These are phyloP conservation scores for Dothistroma pini DNA, from an alignment of 2,329 filamentous ascomycete genomes.

Conservation along the genomic window DNA sequence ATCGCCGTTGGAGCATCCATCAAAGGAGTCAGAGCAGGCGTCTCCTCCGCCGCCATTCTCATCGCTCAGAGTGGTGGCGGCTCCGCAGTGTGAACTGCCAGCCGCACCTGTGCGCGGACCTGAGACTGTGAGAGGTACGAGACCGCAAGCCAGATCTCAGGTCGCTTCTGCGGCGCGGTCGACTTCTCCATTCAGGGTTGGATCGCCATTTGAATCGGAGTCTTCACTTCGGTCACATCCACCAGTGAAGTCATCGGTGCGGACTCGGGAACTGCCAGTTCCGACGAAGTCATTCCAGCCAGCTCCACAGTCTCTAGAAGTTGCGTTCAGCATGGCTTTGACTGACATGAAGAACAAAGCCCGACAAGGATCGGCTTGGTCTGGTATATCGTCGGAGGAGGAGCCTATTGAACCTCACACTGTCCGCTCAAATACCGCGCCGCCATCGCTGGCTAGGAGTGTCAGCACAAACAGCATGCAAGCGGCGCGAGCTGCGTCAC, in stretches of 20 bases:
- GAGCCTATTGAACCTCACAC: background rate
- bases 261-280: background rate
- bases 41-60: background rate
- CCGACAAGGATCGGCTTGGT: background rate
- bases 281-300: background rate
- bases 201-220: background rate
- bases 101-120: background rate
- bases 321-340: constrained; percentile 4
- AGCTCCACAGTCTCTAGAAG: background rate
- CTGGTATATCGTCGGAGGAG: constrained; percentile 3
- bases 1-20: constrained; percentile 11
- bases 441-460: constrained; percentile 7
- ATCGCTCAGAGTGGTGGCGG: background rate
- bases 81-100: background rate
- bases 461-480: background rate
- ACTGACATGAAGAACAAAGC: constrained; percentile 4
- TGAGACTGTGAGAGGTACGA: background rate
- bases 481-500: background rate
- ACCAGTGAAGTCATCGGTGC: background rate
- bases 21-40: background rate
- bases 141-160: background rate
- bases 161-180: background rate
- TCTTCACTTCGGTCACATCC: background rate
- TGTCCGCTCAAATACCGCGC: constrained; percentile 8
- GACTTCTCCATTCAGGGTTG: background rate